Evolutionary conservation across 2,329 filamentous ascomycete genomes (phyloP).

Genomic region (Diplodia mutila): DNA sequence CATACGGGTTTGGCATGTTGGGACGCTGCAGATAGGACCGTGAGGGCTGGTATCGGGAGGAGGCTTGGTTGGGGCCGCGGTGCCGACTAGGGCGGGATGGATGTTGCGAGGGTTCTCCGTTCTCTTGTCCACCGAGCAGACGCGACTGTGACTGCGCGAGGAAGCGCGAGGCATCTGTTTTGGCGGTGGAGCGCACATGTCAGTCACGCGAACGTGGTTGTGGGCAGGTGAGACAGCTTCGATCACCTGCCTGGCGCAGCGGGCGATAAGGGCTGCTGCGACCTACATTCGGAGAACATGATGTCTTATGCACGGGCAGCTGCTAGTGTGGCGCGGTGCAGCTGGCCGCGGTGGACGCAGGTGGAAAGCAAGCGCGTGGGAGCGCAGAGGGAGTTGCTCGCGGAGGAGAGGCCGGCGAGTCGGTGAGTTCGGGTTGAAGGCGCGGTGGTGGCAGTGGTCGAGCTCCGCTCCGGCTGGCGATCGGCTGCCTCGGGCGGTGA

Average conservation of each 20-base stretch:
- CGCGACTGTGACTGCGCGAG: slow-evolving; percentile 95
- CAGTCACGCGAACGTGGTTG: slow-evolving; percentile 47
- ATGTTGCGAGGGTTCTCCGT: slow-evolving; percentile 29
- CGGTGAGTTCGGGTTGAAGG: slow-evolving; percentile 16
- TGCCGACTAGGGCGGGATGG: slow-evolving; percentile 51
- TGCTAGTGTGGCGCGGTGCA: slow-evolving; percentile 22
- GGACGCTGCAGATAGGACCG: slow-evolving; percentile 55
- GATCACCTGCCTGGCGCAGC: slow-evolving; percentile 38
- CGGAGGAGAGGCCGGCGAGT: slow-evolving; percentile 13
- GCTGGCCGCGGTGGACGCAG: slow-evolving; percentile 11
- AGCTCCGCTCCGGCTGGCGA: slow-evolving; percentile 13
- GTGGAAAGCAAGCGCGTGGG: slow-evolving; percentile 6
- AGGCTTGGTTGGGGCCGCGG: slow-evolving; percentile 52
- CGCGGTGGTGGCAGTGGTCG: slow-evolving; percentile 1
- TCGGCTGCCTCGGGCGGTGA: slow-evolving; percentile 10
- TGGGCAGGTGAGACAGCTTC: slow-evolving; percentile 34
- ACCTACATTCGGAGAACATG: slow-evolving; percentile 92
- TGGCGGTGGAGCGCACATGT: slow-evolving; percentile 36
- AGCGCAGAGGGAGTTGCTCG: slow-evolving; percentile 1
- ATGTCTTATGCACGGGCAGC: slow-evolving; percentile 24
- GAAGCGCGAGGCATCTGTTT: slow-evolving; percentile 89
- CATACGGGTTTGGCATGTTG: slow-evolving; percentile 73
- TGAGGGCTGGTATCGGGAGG: slow-evolving; percentile 54
- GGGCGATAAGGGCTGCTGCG: slow-evolving; percentile 35
- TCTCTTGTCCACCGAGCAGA: slow-evolving; percentile 67